Evolutionary conservation across 2,329 filamentous ascomycete genomes (phyloP).

Genomic region (Exophiala viscosa): DNA sequence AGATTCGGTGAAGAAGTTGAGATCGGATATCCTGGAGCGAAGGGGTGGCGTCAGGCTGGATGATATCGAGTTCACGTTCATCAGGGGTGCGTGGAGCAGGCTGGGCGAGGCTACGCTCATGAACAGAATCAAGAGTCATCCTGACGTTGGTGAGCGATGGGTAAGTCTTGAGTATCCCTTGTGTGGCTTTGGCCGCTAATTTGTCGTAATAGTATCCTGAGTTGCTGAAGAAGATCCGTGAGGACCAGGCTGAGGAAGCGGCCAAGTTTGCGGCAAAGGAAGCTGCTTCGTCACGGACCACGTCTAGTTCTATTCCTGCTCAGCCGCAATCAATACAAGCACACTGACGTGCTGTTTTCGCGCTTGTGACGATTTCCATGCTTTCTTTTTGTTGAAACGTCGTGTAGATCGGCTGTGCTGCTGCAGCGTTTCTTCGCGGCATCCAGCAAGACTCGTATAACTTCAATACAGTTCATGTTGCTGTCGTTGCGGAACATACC

Average conservation of each 20-base stretch:
- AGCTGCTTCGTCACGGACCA: slow-evolving; percentile 6
- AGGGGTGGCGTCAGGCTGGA: slow-evolving; percentile 34
- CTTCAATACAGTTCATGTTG: too few relatives aligned
- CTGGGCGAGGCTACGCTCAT: slow-evolving; percentile 79
- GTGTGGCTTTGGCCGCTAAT: neutral
- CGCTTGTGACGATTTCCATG: too few relatives aligned
- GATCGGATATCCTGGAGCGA: slow-evolving; percentile 54
- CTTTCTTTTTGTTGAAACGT: neutral
- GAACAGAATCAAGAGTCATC: slow-evolving; percentile 82
- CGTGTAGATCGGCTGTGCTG: neutral
- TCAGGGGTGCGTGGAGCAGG: slow-evolving; percentile 62
- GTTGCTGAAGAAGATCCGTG: slow-evolving; percentile 50
- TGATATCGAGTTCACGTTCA: slow-evolving; percentile 77
- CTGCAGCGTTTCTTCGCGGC: neutral
- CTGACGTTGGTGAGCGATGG: slow-evolving; percentile 78
- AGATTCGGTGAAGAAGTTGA: slow-evolving; percentile 59
- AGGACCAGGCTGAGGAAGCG: slow-evolving; percentile 50
- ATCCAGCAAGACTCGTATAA: too few relatives aligned
- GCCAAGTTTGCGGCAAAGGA: slow-evolving; percentile 16
- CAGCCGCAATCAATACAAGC: slow-evolving; percentile 19
- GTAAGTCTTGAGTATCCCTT: slow-evolving; percentile 4
- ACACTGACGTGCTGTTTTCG: slow-evolving; percentile 4
- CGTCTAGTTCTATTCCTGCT: slow-evolving; percentile 1
- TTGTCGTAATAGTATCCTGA: slow-evolving; percentile 57
- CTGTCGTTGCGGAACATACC: too few relatives aligned